phyloP scores from a whole-genome alignment of 768 basidiomycete genomes.

The Infundibulicybe gibba region DNA sequence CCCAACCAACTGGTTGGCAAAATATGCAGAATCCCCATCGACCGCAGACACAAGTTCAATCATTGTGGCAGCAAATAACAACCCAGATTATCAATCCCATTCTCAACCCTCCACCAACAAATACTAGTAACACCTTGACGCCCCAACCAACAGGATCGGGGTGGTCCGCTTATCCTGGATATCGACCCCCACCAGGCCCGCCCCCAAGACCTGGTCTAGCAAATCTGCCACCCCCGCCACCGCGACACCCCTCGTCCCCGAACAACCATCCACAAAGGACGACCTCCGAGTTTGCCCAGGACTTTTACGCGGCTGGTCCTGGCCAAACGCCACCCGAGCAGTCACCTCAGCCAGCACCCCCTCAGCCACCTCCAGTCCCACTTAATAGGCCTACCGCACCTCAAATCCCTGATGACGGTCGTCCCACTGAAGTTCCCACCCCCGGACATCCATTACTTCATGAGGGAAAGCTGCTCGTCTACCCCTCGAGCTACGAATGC shows the following conservation, averaged over 20 bases:
- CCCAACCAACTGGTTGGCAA: background rate
- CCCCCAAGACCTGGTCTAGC: background rate
- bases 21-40: background rate
- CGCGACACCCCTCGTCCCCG: conserved; percentile 15
- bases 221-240: conserved; percentile 14
- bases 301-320: conserved; percentile 53
- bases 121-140: background rate
- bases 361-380: conserved; percentile 15
- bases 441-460: conserved; percentile 68
- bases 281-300: conserved; percentile 56
- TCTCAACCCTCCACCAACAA: background rate
- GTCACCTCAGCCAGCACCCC: background rate
- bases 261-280: conserved; percentile 2
- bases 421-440: conserved; percentile 59
- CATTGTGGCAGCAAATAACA: conserved; percentile 11
- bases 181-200: conserved; percentile 5
- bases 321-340: conserved; percentile 7
- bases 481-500: conserved; percentile 61
- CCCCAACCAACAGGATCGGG: conserved; percentile 10
- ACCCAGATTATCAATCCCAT: conserved; percentile 1
- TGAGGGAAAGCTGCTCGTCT: conserved; percentile 62
- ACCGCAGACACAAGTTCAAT: conserved; percentile 1
- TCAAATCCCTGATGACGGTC: conserved; percentile 42
- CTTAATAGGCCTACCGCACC: conserved; percentile 1
- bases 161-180: conserved; percentile 24